Evolutionary conservation across 345 rosid species (phyloP).

Genomic region (Lagerstroemia speciosa): DNA sequence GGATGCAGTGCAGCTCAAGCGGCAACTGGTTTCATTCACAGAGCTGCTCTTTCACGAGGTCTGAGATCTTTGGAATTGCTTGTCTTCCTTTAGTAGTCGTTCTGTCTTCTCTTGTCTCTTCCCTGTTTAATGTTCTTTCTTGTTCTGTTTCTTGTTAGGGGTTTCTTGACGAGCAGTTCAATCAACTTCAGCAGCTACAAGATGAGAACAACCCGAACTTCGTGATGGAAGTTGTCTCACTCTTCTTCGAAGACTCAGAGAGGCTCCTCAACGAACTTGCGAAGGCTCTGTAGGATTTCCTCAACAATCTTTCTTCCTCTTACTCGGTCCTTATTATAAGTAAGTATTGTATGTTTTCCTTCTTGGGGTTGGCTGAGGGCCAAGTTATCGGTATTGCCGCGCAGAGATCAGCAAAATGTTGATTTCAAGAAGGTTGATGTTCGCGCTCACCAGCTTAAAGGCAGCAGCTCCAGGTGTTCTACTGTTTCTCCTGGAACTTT

Average conservation of each 20-base stretch:
- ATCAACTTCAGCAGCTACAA: slow-evolving; percentile 46
- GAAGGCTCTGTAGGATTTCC: slow-evolving; percentile 28
- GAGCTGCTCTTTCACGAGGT: slow-evolving; percentile 49
- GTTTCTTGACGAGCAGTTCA: slow-evolving; percentile 51
- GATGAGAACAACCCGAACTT: slow-evolving; percentile 59
- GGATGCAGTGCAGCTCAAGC: slow-evolving; percentile 46
- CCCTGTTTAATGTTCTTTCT: background rate
- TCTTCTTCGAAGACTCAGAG: slow-evolving; percentile 50
- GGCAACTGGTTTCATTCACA: slow-evolving; percentile 35
- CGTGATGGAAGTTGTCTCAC: slow-evolving; percentile 49
- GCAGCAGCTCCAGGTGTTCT: slow-evolving; percentile 51
- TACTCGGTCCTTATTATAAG: too few species aligned
- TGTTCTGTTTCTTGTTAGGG: slow-evolving; percentile 27
- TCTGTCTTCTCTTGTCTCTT: background rate
- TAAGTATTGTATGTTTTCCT: background rate
- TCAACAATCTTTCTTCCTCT: background rate
- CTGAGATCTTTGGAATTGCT: background rate
- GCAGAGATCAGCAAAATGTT: slow-evolving; percentile 30
- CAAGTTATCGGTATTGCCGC: background rate
- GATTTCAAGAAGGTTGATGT: slow-evolving; percentile 40
- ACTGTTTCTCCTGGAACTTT: background rate
- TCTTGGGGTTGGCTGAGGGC: background rate
- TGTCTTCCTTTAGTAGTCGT: background rate
- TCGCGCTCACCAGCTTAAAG: slow-evolving; percentile 50
- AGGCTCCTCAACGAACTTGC: slow-evolving; percentile 48